Percentiles rank a stretch among this genome's conserved stretches.
Conservation (phyloP, 768 basidiomycete species). For the Lactifluus volemus region DNA sequence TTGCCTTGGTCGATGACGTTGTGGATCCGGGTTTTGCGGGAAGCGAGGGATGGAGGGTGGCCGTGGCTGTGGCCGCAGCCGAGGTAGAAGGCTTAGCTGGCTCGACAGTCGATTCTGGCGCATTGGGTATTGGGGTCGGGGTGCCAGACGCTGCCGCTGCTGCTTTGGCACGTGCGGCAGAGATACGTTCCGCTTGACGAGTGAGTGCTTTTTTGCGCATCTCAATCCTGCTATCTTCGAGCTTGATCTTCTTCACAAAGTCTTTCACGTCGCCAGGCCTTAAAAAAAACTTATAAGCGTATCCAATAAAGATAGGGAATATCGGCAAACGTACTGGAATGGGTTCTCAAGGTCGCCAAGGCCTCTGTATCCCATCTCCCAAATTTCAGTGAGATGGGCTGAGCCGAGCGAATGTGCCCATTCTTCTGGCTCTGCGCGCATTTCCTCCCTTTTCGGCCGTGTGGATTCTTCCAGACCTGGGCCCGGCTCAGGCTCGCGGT, state of each 20-base stretch:
- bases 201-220: slow-evolving; percentile 36
- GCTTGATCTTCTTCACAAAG: slow-evolving; percentile 62
- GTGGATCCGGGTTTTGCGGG: slow-evolving; percentile 57
- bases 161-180: slow-evolving; percentile 36
- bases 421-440: slow-evolving; percentile 48
- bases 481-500: slow-evolving; percentile 52
- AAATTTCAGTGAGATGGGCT: slow-evolving; percentile 67
- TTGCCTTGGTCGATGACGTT: slow-evolving; percentile 24
- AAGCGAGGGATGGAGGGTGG: slow-evolving; percentile 18
- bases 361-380: slow-evolving; percentile 72
- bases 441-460: slow-evolving; percentile 37
- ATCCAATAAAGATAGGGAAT: neutral
- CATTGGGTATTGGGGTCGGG: slow-evolving; percentile 20
- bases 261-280: slow-evolving; percentile 70
- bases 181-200: slow-evolving; percentile 31
- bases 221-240: slow-evolving; percentile 55
- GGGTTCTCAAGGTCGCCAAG: slow-evolving; percentile 53
- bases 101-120: slow-evolving; percentile 16
- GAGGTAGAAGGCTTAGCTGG: neutral
- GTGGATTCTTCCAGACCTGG: slow-evolving; percentile 60
- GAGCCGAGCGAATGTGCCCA: slow-evolving; percentile 64
- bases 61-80: slow-evolving; percentile 13
- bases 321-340: slow-evolving; percentile 44
- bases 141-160: slow-evolving; percentile 22
- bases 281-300: slow-evolving; percentile 5